These are phyloP conservation scores for Ramaria sp. DNA, from an alignment of 768 basidiomycete genomes.

Conservation along the genomic window DNA sequence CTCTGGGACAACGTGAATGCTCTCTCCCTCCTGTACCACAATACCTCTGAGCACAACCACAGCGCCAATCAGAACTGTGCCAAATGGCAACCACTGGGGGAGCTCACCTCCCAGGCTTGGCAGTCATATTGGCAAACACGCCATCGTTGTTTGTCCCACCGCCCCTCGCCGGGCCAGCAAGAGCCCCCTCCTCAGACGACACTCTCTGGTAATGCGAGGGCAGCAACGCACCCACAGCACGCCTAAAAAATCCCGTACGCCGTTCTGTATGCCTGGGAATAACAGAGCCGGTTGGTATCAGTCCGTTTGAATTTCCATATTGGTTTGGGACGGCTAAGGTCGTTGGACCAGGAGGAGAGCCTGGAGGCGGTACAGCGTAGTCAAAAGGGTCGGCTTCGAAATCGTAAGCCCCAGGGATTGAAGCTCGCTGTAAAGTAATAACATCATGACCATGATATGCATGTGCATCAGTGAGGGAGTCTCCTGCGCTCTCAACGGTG, in stretches of 20 bases:
- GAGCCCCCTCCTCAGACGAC: slow-evolving; percentile 25
- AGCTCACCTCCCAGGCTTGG: slow-evolving; percentile 62
- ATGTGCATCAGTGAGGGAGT: slow-evolving; percentile 9
- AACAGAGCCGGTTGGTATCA: slow-evolving; percentile 41
- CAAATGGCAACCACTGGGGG: slow-evolving; percentile 15
- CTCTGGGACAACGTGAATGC: slow-evolving; percentile 60
- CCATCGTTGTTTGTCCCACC: slow-evolving; percentile 82
- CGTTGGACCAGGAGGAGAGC: slow-evolving; percentile 60
- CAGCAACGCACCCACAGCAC: slow-evolving; percentile 48
- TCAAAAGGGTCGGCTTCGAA: slow-evolving; percentile 67
- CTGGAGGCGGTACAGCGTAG: slow-evolving; percentile 69
- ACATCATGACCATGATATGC: background rate
- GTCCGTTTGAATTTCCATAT: slow-evolving; percentile 64
- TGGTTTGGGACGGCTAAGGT: slow-evolving; percentile 51
- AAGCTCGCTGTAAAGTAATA: background rate
- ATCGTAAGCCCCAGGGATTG: slow-evolving; percentile 49
- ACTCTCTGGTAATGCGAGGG: slow-evolving; percentile 55
- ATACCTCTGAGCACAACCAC: slow-evolving; percentile 10
- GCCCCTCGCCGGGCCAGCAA: slow-evolving; percentile 35
- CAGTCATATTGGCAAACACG: slow-evolving; percentile 89
- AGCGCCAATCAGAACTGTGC: slow-evolving; percentile 5
- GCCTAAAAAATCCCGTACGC: slow-evolving; percentile 39
- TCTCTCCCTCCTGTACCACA: slow-evolving; percentile 11
- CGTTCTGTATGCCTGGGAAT: slow-evolving; percentile 25
- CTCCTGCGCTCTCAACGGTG: slow-evolving; percentile 5